A percentile compares a stretch with the other conserved stretches of the same genome.
Conservation (phyloP, 1,139 yeast species). For the Kodamaea alishanica region DNA sequence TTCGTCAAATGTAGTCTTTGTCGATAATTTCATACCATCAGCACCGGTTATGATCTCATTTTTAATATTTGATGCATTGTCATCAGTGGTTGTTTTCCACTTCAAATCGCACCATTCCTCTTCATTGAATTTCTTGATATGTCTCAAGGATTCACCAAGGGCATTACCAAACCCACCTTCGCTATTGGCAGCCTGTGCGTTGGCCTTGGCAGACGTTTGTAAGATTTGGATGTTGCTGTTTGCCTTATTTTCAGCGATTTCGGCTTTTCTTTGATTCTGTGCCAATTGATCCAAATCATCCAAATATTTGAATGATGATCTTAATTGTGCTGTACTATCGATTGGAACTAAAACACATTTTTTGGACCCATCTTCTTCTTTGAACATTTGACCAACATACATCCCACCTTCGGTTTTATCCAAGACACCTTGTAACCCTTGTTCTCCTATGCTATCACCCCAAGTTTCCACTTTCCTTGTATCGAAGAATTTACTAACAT, state of each 20-base stretch:
- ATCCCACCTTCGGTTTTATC: constrained; percentile 51
- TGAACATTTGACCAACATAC: constrained; percentile 33
- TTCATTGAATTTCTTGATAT: constrained; percentile 71
- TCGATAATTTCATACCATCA: constrained; percentile 21
- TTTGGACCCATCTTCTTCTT: constrained; percentile 18
- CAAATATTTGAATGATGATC: constrained; percentile 78
- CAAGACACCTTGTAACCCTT: constrained; percentile 68
- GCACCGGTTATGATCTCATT: constrained; percentile 23
- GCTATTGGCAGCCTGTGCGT: constrained; percentile 65
- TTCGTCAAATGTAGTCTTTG: constrained; percentile 30
- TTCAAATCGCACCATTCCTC: constrained; percentile 52
- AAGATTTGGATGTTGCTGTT: constrained; percentile 42
- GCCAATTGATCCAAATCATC: constrained; percentile 45
- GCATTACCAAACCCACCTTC: constrained; percentile 65
- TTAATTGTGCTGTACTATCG: constrained; percentile 66
- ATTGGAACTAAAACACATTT: constrained; percentile 66
- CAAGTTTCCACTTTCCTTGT: constrained; percentile 58
- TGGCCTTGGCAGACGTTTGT: constrained; percentile 41
- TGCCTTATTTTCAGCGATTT: constrained; percentile 29
- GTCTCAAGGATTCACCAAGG: constrained; percentile 77
- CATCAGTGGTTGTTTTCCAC: constrained; percentile 47
- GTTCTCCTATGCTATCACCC: constrained; percentile 54
- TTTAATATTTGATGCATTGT: constrained; percentile 29
- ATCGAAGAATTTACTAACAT: constrained; percentile 63
- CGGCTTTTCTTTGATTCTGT: constrained; percentile 26